Conservation (phyloP, 2,329 filamentous ascomycete species). For the Penicillium expansum region DNA sequence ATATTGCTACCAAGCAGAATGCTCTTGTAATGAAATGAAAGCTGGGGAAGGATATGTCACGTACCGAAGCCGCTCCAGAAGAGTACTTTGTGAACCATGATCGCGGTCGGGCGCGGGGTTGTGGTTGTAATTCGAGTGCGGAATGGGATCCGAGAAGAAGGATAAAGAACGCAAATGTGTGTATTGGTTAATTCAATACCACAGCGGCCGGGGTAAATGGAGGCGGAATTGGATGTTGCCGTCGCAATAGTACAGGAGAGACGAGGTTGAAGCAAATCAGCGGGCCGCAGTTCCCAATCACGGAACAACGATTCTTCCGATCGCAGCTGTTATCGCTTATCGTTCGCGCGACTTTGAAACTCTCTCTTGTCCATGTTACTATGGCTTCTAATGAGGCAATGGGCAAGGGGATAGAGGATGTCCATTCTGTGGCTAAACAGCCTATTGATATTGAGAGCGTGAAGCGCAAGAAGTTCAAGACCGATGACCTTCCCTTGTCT, state of each 20-base stretch:
- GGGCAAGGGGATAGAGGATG: conserved; percentile 34
- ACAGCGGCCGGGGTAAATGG: conserved; percentile 17
- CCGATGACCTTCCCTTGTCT: conserved; percentile 60
- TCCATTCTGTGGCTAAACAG: conserved; percentile 30
- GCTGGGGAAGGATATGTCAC: conserved; percentile 32
- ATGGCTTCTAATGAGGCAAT: conserved; percentile 22
- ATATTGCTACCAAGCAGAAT: not conserved
- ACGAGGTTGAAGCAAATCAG: conserved; percentile 36
- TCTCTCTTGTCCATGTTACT: conserved; percentile 18
- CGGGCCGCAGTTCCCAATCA: conserved; percentile 35
- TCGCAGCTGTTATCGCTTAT: conserved; percentile 21
- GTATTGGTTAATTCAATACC: conserved; percentile 11
- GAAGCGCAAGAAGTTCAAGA: conserved; percentile 53
- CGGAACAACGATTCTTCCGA: conserved; percentile 20
- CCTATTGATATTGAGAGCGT: conserved; percentile 35
- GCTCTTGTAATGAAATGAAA: not conserved
- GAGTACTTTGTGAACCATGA: conserved; percentile 53
- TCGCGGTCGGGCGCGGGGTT: conserved; percentile 24
- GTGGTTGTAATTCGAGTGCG: conserved; percentile 7
- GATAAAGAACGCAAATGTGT: conserved; percentile 3
- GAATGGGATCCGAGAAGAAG: conserved; percentile 5
- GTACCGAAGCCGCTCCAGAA: conserved; percentile 77
- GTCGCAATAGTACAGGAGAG: conserved; percentile 29
- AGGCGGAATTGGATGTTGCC: conserved; percentile 20
- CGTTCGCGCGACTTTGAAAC: conserved; percentile 17